Evolutionary conservation across 805 yeast species (phyloP).

Genomic region (Zygosaccharomyces lentus): DNA sequence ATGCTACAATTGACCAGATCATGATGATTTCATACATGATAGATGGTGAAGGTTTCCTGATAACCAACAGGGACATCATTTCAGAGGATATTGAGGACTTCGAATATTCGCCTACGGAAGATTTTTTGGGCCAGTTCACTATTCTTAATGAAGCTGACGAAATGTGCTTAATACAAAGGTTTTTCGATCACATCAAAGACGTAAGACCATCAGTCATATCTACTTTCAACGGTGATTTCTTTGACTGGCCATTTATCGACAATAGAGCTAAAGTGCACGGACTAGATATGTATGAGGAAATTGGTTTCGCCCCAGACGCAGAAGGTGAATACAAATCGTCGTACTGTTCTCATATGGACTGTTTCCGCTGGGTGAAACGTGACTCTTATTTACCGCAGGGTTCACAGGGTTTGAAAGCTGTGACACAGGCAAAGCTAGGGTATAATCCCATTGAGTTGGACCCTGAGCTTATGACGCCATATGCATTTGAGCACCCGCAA

Average conservation of each 20-base stretch:
- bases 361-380: slow-evolving; percentile 96
- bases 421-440: slow-evolving; percentile 90
- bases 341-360: slow-evolving; percentile 95
- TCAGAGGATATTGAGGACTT: slow-evolving; percentile 94
- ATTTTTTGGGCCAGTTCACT: slow-evolving; percentile 83
- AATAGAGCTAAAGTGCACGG: slow-evolving; percentile 81
- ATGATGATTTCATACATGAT: slow-evolving; percentile 99
- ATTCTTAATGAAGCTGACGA: slow-evolving; percentile 90
- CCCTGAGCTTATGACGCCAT: slow-evolving; percentile 97
- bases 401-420: slow-evolving; percentile 96
- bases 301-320: slow-evolving; percentile 84
- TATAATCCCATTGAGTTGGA: slow-evolving; percentile 95
- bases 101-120: slow-evolving; percentile 96
- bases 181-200: slow-evolving; percentile 88
- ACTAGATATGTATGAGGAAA: slow-evolving; percentile 82
- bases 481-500: slow-evolving; percentile 93
- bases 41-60: slow-evolving; percentile 92
- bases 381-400: slow-evolving; percentile 98
- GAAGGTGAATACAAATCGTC: slow-evolving; percentile 92
- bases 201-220: slow-evolving; percentile 94
- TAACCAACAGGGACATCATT: slow-evolving; percentile 91
- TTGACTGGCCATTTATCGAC: slow-evolving; percentile 99
- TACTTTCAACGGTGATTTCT: slow-evolving; percentile 96
- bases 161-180: slow-evolving; percentile 62
- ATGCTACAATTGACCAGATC: slow-evolving; percentile 79